Conservation (phyloP, 441 rosid genomes). For the Gossypium lobatum region DNA sequence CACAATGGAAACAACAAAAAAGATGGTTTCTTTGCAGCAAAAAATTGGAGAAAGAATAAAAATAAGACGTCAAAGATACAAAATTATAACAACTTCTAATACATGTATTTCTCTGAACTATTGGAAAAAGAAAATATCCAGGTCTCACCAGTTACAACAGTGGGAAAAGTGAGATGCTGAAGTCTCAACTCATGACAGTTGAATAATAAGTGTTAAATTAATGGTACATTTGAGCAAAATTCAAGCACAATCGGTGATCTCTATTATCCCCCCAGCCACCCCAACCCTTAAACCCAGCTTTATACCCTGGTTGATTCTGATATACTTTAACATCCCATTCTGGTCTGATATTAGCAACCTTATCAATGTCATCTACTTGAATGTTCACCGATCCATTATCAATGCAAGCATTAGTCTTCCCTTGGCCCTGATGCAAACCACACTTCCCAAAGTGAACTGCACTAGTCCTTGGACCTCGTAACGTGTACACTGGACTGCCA, state of each 20-base stretch:
- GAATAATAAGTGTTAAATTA: conserved; percentile 11
- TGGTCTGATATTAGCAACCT: conserved; percentile 49
- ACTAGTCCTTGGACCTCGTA: conserved; percentile 84
- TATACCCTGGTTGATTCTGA: conserved; percentile 73
- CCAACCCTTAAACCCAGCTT: conserved; percentile 98
- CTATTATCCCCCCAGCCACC: conserved; percentile 98
- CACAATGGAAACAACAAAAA: neutral
- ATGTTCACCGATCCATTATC: conserved; percentile 69
- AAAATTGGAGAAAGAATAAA: neutral
- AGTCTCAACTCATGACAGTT: conserved; percentile 18
- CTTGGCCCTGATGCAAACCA: conserved; percentile 91
- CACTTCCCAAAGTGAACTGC: conserved; percentile 97
- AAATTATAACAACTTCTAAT: neutral
- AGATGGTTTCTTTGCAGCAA: neutral
- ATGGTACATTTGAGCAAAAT: conserved; percentile 65
- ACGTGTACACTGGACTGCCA: conserved; percentile 74
- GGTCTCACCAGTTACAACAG: conserved; percentile 21
- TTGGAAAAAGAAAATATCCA: neutral
- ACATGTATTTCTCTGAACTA: conserved; percentile 1
- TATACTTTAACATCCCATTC: conserved; percentile 52
- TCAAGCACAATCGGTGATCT: conserved; percentile 69
- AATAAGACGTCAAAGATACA: neutral
- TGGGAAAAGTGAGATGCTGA: conserved; percentile 10
- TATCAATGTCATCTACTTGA: conserved; percentile 52
- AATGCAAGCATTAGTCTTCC: conserved; percentile 53